These are phyloP conservation scores for Simplicillium sp. DNA, from an alignment of 2,329 filamentous ascomycete species.

Conservation along the genomic window DNA sequence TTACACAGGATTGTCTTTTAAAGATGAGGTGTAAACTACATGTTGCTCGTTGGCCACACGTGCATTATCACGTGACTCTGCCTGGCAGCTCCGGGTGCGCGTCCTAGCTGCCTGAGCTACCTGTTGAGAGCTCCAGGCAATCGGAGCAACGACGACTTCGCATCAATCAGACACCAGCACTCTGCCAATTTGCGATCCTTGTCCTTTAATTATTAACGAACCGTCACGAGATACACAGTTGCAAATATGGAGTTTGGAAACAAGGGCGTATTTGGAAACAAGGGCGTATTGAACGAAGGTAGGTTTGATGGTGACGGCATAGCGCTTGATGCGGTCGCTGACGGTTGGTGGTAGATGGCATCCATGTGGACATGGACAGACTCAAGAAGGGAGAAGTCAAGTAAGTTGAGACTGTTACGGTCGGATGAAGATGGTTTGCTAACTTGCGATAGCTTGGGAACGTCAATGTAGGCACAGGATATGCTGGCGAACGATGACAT, in stretches of 20 bases:
- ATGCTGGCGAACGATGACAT: constrained; percentile 9
- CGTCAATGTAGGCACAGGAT: constrained; percentile 68
- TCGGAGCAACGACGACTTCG: neutral
- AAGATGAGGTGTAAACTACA: neutral
- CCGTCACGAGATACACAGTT: neutral
- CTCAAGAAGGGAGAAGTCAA: constrained; percentile 99
- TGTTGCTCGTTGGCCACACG: neutral
- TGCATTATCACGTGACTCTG: constrained; percentile 3
- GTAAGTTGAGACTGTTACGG: constrained; percentile 42
- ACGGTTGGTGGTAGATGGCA: constrained; percentile 63
- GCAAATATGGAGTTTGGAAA: constrained; percentile 52
- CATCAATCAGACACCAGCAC: neutral
- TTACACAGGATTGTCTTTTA: neutral
- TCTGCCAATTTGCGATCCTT: neutral
- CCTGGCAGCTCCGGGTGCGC: constrained; percentile 6
- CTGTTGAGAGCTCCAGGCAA: constrained; percentile 4
- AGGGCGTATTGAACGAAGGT: constrained; percentile 57
- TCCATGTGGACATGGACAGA: constrained; percentile 97
- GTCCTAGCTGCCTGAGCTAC: constrained; percentile 9
- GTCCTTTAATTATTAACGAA: neutral
- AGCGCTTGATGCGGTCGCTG: constrained; percentile 11
- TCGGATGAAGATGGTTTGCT: constrained; percentile 14
- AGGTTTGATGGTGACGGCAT: constrained; percentile 16
- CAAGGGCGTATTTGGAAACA: constrained; percentile 49
- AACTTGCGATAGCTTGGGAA: constrained; percentile 64